Evolutionary conservation across 1,139 yeast species (phyloP), one percentile per base, ranked within the genome.

Genomic region (Yamadazyma mexicana): DNA sequence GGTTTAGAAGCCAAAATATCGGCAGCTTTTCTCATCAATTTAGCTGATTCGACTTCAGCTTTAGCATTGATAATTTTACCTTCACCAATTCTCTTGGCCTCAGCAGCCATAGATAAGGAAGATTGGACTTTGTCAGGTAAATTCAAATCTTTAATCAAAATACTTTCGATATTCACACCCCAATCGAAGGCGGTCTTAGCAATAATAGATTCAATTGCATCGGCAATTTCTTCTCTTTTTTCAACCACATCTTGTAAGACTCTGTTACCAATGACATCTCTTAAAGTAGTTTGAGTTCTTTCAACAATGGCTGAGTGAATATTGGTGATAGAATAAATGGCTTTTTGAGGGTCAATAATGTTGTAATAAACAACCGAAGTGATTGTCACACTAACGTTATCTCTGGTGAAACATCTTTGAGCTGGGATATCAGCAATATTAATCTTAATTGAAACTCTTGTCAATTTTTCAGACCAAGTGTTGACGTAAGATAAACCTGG

Each of bases 1-100:
- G 88, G 81, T 51, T 81, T 81, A 31, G 87, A 80, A 26, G 87
- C 85, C 55, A 83, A 72, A 42, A 83, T 82, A 59, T 83, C 88
- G 36, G 89, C 87, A 22, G 89, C 88, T 61, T 81, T 79, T 65
- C 91, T 74, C 88, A 83, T 83, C 51, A 82, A 73, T 59, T 81
- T 82, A 42, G 89, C 88, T 55, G 81, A 70, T 59, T 83, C 89
- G 40, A 83, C 88, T 62, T 83, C 89, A 16, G 88, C 88, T 58
- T 76, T 76, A 28, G 89, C 89, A 48, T 81, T 80, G 55, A 83
- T 83, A 54, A 83, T 82, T 69, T 83, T 83, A 56, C 84, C 77
- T 60, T 83, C 91, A 64, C 89, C 89, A 45, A 83, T 80, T 61
- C 91, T 71, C 64, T 78, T 79, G 28, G 87, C 83, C 66, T 83